Conservation (phyloP, 257 asterid genomes). For the Euphrasia confusa region DNA sequence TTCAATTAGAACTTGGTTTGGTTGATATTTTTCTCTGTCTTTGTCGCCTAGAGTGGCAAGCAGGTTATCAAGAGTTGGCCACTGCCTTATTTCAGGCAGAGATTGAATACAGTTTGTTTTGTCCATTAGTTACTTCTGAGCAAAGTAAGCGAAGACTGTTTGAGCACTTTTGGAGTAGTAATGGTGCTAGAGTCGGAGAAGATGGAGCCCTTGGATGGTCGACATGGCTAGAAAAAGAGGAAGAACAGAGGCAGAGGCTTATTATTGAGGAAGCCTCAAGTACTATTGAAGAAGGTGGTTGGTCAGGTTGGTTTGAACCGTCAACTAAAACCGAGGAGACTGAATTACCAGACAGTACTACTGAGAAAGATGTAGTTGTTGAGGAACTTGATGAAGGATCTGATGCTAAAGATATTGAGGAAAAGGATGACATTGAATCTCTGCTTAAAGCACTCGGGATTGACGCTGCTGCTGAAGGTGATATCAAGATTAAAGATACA, state of each 20-base stretch:
- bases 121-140: slow-evolving; percentile 77
- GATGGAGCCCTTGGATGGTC: slow-evolving; percentile 97
- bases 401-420: slow-evolving; percentile 42
- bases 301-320: slow-evolving; percentile 96
- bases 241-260: slow-evolving; percentile 74
- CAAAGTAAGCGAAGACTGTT: slow-evolving; percentile 83
- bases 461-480: slow-evolving; percentile 72
- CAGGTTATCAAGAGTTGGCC: slow-evolving; percentile 92
- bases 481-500: slow-evolving; percentile 63
- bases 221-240: slow-evolving; percentile 90
- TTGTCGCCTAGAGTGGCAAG: slow-evolving; percentile 95
- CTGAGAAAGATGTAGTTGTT: slow-evolving; percentile 35
- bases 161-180: slow-evolving; percentile 92
- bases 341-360: slow-evolving; percentile 36
- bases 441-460: slow-evolving; percentile 84
- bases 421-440: slow-evolving; percentile 74
- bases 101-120: slow-evolving; percentile 78
- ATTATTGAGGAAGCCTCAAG: slow-evolving; percentile 52
- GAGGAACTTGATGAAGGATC: slow-evolving; percentile 56
- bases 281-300: slow-evolving; percentile 75
- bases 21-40: slow-evolving; percentile 72
- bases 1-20: slow-evolving; percentile 68
- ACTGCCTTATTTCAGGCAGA: slow-evolving; percentile 94
- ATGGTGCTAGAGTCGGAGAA: slow-evolving; percentile 92
- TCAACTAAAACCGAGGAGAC: slow-evolving; percentile 44